A percentile compares a stretch with the other conserved stretches of the same genome.
phyloP scores from a whole-genome alignment of 163 green algal species.

The Coccomyxa subellipsoidea region DNA sequence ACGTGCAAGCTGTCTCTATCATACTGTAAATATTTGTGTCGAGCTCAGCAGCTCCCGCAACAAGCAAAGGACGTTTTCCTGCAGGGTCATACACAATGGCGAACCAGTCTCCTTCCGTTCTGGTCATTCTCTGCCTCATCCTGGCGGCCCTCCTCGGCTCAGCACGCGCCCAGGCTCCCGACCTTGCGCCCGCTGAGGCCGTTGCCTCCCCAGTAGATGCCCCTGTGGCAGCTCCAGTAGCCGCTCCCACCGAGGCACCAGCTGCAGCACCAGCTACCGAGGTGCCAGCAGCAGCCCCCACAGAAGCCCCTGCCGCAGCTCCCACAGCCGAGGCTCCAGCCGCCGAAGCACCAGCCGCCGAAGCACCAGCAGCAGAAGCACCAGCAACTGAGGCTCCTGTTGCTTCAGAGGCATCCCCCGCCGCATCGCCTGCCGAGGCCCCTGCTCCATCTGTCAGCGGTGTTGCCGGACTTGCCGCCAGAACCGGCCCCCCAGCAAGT shows the following conservation, averaged over 20 bases:
- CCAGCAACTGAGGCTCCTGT: neutral
- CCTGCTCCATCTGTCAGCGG: neutral
- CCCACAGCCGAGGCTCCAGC: neutral
- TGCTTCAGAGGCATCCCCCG: neutral
- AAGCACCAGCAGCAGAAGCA: neutral
- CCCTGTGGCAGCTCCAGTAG: neutral
- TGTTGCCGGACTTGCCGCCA: neutral
- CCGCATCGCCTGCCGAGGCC: neutral
- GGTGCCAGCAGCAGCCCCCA: neutral
- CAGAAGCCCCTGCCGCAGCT: neutral
- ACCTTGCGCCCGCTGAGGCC: too few species aligned
- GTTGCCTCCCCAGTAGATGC: neutral
- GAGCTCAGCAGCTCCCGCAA: too few species aligned
- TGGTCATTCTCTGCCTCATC: slow-evolving; percentile 2
- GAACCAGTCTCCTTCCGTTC: neutral
- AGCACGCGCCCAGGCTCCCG: neutral
- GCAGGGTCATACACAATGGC: neutral
- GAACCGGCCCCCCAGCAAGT: neutral
- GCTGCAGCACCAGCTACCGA: neutral
- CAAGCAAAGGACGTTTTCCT: neutral
- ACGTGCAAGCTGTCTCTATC: too few species aligned
- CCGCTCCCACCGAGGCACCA: neutral
- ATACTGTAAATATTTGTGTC: too few species aligned
- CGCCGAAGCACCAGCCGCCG: neutral
- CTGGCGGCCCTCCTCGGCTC: neutral